Percentiles rank a stretch among this genome's conserved stretches.
Evolutionary conservation across 2,329 filamentous ascomycete genomes (phyloP).

Genomic region (Colletotrichum shisoi): DNA sequence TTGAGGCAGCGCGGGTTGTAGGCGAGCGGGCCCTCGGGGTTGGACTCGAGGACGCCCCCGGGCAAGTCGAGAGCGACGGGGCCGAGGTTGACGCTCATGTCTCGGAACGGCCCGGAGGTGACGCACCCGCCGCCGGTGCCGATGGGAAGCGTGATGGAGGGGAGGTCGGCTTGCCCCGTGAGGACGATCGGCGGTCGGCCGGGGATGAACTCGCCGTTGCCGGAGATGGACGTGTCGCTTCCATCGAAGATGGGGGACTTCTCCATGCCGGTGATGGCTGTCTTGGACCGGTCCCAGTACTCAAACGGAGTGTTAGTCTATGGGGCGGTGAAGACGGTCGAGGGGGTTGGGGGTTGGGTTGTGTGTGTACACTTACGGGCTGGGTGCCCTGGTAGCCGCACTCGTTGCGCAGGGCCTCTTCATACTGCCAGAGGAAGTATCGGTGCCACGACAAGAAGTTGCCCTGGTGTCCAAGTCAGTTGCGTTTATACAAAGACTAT

Average conservation of each 20-base stretch:
- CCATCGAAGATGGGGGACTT: constrained; percentile 60
- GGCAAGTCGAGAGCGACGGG: constrained; percentile 48
- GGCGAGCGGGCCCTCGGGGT: constrained; percentile 43
- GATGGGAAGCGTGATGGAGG: constrained; percentile 50
- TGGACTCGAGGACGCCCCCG: constrained; percentile 41
- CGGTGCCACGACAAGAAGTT: constrained; percentile 48
- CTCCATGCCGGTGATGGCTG: constrained; percentile 44
- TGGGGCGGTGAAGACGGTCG: too few relatives aligned
- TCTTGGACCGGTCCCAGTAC: constrained; percentile 47
- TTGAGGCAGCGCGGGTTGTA: constrained; percentile 57
- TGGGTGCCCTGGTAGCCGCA: constrained; percentile 53
- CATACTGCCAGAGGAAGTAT: constrained; percentile 46
- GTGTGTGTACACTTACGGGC: constrained; percentile 43
- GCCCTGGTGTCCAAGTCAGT: background rate
- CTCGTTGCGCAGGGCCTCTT: constrained; percentile 41
- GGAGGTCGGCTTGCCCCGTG: constrained; percentile 44
- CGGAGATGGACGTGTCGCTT: constrained; percentile 54
- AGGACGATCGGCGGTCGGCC: constrained; percentile 42
- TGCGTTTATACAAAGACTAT: background rate
- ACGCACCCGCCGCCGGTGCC: constrained; percentile 66
- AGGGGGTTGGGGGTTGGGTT: too few relatives aligned
- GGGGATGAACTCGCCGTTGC: constrained; percentile 52
- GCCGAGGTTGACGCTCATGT: constrained; percentile 53
- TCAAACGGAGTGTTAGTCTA: background rate
- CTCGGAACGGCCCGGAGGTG: constrained; percentile 57